Evolutionary conservation across 148 eudicot genomes (phyloP).

Genomic region (Chenopodium suecicum): DNA sequence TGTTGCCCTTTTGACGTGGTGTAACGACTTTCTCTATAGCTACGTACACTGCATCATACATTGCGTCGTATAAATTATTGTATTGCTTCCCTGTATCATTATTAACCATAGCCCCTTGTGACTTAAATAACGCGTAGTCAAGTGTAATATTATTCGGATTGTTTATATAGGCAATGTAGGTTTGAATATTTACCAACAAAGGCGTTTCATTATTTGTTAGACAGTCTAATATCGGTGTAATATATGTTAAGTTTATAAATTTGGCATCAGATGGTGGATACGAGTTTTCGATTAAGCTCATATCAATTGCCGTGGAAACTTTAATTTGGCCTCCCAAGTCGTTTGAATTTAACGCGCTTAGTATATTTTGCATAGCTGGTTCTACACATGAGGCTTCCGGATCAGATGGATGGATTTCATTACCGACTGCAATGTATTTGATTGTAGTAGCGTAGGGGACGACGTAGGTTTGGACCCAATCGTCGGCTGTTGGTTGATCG

Average conservation of each 20-base stretch:
- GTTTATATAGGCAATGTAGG: conserved; percentile 16
- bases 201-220: conserved; percentile 23
- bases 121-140: conserved; percentile 28
- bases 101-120: not conserved
- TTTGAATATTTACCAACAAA: conserved; percentile 33
- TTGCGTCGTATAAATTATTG: too few species aligned
- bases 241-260: conserved; percentile 13
- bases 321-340: conserved; percentile 22
- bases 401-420: conserved; percentile 5
- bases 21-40: too few species aligned
- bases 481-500: not conserved
- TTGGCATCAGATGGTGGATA: conserved; percentile 29
- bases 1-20: too few species aligned
- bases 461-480: conserved; percentile 18
- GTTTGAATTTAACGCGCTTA: conserved; percentile 12
- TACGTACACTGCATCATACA: too few species aligned
- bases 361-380: conserved; percentile 18
- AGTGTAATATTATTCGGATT: not conserved
- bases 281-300: not conserved
- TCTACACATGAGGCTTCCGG: not conserved
- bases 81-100: not conserved
- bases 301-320: conserved; percentile 27
- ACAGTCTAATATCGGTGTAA: conserved; percentile 26
- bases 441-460: conserved; percentile 18
- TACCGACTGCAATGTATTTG: conserved; percentile 20